phyloP scores from a whole-genome alignment of 2,329 filamentous ascomycete species.

The Catunica adiposa region DNA sequence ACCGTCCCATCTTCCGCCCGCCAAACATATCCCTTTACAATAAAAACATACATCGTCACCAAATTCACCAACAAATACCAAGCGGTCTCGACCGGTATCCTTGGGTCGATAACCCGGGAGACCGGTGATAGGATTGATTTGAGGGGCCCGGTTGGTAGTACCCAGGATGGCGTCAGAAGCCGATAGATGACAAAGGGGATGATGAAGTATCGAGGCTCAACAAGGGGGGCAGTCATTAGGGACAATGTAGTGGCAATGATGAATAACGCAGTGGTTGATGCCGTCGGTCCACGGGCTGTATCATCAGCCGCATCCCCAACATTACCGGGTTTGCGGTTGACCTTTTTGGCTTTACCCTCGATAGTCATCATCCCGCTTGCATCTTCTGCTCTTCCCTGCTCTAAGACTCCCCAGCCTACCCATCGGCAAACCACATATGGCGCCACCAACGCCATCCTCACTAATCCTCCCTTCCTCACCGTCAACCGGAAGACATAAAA shows the following conservation, averaged over 20 bases:
- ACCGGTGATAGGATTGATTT: slow-evolving; percentile 9
- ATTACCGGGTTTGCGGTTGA: too few relatives aligned
- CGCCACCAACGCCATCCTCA: slow-evolving; percentile 51
- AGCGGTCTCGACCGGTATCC: slow-evolving; percentile 41
- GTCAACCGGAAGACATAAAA: slow-evolving; percentile 89
- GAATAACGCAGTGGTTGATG: slow-evolving; percentile 39
- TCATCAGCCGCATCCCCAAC: background rate
- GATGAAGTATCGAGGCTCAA: slow-evolving; percentile 93
- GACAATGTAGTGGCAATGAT: slow-evolving; percentile 59
- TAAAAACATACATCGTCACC: slow-evolving; percentile 53
- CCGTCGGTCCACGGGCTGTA: slow-evolving; percentile 8
- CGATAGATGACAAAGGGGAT: slow-evolving; percentile 90
- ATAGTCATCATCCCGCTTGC: slow-evolving; percentile 18
- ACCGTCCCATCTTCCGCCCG: slow-evolving; percentile 31
- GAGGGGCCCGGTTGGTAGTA: slow-evolving; percentile 8
- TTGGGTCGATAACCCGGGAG: slow-evolving; percentile 23
- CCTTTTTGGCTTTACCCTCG: background rate
- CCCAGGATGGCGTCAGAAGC: slow-evolving; percentile 49
- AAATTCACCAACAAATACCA: slow-evolving; percentile 54
- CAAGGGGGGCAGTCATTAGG: slow-evolving; percentile 73
- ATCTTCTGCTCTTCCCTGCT: too few relatives aligned
- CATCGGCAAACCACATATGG: slow-evolving; percentile 57
- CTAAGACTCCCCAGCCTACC: slow-evolving; percentile 48
- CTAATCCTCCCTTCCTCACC: slow-evolving; percentile 45
- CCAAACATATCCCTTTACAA: slow-evolving; percentile 54